Percentiles rank a stretch among this genome's conserved stretches.
These are phyloP conservation scores for Hyaloscypha variabilis DNA, from an alignment of 495 filamentous ascomycete species.

Conservation along the genomic window DNA sequence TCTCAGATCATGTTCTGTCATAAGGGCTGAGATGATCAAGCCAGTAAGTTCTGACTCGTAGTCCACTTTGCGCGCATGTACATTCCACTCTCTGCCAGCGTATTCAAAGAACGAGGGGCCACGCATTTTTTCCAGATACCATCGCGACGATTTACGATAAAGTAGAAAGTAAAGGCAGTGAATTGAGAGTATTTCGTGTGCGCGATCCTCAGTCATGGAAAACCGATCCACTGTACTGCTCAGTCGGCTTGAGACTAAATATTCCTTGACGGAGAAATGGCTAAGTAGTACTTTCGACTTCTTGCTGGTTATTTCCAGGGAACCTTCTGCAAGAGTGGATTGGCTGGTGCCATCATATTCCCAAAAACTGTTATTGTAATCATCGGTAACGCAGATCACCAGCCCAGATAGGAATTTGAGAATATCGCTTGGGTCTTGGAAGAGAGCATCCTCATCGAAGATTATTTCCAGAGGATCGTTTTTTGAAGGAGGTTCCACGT, in stretches of 20 bases:
- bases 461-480: background rate
- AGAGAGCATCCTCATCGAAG: background rate
- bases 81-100: background rate
- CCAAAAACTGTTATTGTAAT: no score
- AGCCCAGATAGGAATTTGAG: background rate
- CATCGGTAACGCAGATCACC: background rate
- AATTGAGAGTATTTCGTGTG: background rate
- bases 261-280: constrained; percentile 44
- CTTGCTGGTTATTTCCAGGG: background rate
- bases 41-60: background rate
- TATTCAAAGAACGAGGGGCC: constrained; percentile 46
- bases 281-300: constrained; percentile 31
- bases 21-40: background rate
- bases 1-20: background rate
- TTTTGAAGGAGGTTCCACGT: background rate
- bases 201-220: background rate
- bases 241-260: constrained; percentile 26
- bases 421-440: background rate
- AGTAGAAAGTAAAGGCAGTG: constrained; percentile 3
- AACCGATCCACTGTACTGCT: background rate
- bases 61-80: background rate
- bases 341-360: background rate
- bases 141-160: background rate
- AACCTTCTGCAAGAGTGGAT: background rate
- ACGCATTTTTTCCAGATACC: background rate